phyloP scores from a whole-genome alignment of 208 protist species.

The Jaenimonas drosophilae region DNA sequence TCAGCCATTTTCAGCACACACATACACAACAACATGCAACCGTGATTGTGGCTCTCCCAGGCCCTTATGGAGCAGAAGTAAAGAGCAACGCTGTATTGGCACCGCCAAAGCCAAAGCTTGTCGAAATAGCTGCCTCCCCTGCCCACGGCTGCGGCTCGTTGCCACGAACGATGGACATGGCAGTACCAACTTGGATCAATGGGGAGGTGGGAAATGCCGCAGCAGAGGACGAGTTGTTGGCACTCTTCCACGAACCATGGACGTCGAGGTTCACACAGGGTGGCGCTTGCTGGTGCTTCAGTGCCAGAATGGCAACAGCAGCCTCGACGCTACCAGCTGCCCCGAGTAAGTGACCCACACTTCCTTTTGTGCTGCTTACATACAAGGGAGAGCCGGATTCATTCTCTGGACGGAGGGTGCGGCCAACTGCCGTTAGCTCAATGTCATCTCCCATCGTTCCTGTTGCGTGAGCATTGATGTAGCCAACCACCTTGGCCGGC shows the following conservation, averaged over 20 bases:
- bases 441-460: conserved; percentile 94
- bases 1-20: no score
- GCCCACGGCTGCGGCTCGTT: conserved; percentile 7
- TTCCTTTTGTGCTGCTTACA: conserved; percentile 89
- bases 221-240: conserved; percentile 1
- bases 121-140: conserved; percentile 78
- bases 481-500: conserved; percentile 51
- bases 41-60: no score
- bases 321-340: conserved; percentile 95
- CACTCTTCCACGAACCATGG: conserved; percentile 18
- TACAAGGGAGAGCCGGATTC: conserved; percentile 11
- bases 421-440: conserved; percentile 60
- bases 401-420: conserved; percentile 9
- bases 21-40: no score
- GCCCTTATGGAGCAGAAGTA: no score
- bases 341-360: conserved; percentile 95
- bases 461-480: conserved; percentile 98
- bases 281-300: conserved; percentile 65
- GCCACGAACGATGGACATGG: not conserved
- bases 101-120: conserved; percentile 97
- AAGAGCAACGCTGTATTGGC: conserved; percentile 90
- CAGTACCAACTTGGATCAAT: not conserved
- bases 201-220: conserved; percentile 5
- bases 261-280: conserved; percentile 88
- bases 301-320: conserved; percentile 71